Evolutionary conservation across 305 asterid species (phyloP).

Genomic region (Caryopteris hybrid): DNA sequence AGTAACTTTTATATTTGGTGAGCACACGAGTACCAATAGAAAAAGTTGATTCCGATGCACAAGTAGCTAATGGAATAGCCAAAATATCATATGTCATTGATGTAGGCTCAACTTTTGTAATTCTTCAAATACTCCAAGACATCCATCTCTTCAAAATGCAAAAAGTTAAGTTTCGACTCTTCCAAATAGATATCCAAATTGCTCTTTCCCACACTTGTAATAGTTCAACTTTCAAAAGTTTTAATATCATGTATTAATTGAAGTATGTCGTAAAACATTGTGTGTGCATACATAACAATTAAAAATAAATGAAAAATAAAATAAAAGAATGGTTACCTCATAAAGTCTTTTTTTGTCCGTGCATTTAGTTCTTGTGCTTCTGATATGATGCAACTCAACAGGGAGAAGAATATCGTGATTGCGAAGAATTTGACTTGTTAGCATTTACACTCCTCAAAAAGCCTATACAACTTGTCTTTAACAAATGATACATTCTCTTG

Average conservation of each 20-base stretch:
- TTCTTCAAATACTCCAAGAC: no score
- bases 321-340: neutral
- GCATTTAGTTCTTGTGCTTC: neutral
- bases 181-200: neutral
- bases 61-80: neutral
- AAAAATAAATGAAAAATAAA: neutral
- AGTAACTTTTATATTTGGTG: neutral
- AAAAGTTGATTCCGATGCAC: neutral
- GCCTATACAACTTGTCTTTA: neutral
- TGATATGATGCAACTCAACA: neutral
- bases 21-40: slow-evolving; percentile 1
- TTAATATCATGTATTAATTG: neutral
- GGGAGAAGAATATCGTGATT: neutral
- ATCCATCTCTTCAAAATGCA: neutral
- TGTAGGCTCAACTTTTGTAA: neutral
- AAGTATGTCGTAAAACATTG: neutral
- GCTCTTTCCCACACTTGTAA: neutral
- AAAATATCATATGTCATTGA: neutral
- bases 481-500: neutral
- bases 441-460: neutral
- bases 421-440: neutral
- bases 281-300: neutral
- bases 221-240: neutral
- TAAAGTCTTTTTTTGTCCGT: neutral
- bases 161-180: neutral